A percentile compares a stretch with the other conserved stretches of the same genome.
These are phyloP conservation scores for Coniosporium apollinis DNA, from an alignment of 495 filamentous ascomycete species.

Conservation along the genomic window DNA sequence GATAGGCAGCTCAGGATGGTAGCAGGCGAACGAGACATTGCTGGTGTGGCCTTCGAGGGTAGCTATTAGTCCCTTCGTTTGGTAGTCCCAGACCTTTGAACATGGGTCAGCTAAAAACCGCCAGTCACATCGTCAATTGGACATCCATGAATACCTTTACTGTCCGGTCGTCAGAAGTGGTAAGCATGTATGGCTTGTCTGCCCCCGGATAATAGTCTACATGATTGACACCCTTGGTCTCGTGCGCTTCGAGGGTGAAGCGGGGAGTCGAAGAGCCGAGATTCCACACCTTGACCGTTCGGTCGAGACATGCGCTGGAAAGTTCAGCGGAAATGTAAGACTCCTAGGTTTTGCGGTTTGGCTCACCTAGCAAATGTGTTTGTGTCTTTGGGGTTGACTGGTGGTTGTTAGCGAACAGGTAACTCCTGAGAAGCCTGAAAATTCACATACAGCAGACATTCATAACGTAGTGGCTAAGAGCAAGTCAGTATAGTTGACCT, in stretches of 20 bases:
- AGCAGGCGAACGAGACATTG: slow-evolving; percentile 98
- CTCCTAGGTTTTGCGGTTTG: too few relatives aligned
- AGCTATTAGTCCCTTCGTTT: slow-evolving; percentile 90
- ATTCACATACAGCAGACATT: too few relatives aligned
- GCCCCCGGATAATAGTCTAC: slow-evolving; percentile 95
- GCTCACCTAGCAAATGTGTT: slow-evolving; percentile 99
- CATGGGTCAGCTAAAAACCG: too few relatives aligned
- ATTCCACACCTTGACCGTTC: slow-evolving; percentile 97
- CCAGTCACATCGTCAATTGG: too few relatives aligned
- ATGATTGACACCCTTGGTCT: slow-evolving; percentile 95
- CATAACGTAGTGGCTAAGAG: slow-evolving; percentile 95
- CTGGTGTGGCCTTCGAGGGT: slow-evolving; percentile 94
- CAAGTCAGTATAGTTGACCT: too few relatives aligned
- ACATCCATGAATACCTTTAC: too few relatives aligned
- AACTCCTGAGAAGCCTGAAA: too few relatives aligned
- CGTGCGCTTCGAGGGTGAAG: slow-evolving; percentile 91
- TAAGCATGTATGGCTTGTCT: slow-evolving; percentile 93
- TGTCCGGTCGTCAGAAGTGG: slow-evolving; percentile 63
- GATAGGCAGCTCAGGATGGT: slow-evolving; percentile 90
- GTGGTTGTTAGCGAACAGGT: too few relatives aligned
- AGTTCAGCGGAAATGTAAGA: too few relatives aligned
- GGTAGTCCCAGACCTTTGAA: slow-evolving; percentile 98
- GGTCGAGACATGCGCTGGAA: slow-evolving; percentile 91
- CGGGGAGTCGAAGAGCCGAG: slow-evolving; percentile 79
- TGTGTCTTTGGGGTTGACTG: slow-evolving; percentile 98